phyloP scores from a whole-genome alignment of 805 yeast species.

The Sugiyamaella mastotermitis region DNA sequence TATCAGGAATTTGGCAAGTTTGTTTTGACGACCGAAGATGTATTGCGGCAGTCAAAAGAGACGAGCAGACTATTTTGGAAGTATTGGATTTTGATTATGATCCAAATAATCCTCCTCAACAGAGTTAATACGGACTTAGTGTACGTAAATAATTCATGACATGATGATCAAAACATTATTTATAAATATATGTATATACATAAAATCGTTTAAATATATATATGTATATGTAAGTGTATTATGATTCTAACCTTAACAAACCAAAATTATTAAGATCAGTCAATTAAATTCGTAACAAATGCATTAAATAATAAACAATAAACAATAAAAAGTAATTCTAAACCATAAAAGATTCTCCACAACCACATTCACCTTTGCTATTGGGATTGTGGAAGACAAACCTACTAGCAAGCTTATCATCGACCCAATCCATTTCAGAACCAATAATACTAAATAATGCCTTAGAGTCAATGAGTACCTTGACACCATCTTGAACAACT shows the following conservation, averaged over 20 bases:
- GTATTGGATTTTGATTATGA: conserved; percentile 68
- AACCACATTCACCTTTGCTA: conserved; percentile 96
- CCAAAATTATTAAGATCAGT: too few relatives aligned
- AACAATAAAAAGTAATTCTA: too few relatives aligned
- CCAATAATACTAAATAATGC: conserved; percentile 95
- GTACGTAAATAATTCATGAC: too few relatives aligned
- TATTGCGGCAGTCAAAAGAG: conserved; percentile 83
- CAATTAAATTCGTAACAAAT: too few relatives aligned
- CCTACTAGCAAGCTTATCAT: conserved; percentile 81
- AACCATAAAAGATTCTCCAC: conserved; percentile 98
- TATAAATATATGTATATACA: too few relatives aligned
- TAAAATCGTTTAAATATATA: too few relatives aligned
- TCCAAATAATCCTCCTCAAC: conserved; percentile 12
- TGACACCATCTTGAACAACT: conserved; percentile 87
- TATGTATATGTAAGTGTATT: too few relatives aligned
- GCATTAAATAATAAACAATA: too few relatives aligned
- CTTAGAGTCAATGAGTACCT: conserved; percentile 88
- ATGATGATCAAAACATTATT: too few relatives aligned
- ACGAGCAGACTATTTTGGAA: conserved; percentile 68
- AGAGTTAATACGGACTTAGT: too few relatives aligned
- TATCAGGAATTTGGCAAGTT: conserved; percentile 93
- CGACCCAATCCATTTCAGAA: conserved; percentile 97
- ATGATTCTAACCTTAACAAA: too few relatives aligned
- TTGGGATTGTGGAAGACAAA: conserved; percentile 94
- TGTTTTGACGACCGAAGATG: conserved; percentile 77